Conservation (phyloP, 768 basidiomycete species). For the Lactarius psammicola region DNA sequence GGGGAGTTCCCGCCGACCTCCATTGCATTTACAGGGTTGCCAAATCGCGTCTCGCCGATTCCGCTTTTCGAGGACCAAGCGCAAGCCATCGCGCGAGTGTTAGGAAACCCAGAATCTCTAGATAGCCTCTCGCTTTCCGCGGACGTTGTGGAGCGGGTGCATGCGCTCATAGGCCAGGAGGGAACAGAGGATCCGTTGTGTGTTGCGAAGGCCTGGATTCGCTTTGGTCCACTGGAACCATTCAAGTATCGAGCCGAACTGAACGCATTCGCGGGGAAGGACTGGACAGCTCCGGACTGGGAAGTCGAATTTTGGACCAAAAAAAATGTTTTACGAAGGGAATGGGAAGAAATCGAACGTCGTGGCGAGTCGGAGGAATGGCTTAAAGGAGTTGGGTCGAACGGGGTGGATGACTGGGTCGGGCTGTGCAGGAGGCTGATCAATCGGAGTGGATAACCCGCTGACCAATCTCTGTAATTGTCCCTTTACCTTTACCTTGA, state of each 20-base stretch:
- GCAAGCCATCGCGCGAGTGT: constrained; percentile 55
- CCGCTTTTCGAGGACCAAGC: constrained; percentile 80
- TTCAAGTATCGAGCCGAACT: constrained; percentile 68
- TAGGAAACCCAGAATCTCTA: constrained; percentile 50
- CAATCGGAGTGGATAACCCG: constrained; percentile 33
- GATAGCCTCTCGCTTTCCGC: constrained; percentile 48
- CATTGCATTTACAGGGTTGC: constrained; percentile 67
- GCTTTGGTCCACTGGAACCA: constrained; percentile 51
- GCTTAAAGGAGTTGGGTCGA: constrained; percentile 61
- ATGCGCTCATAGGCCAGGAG: neutral
- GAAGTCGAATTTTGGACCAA: constrained; percentile 50
- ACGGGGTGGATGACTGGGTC: constrained; percentile 61
- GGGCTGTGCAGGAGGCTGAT: constrained; percentile 43
- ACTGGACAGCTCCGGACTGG: constrained; percentile 51
- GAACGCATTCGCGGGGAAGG: constrained; percentile 44
- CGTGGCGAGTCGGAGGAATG: constrained; percentile 57
- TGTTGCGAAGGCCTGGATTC: constrained; percentile 58
- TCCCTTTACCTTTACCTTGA: neutral
- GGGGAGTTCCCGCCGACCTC: constrained; percentile 44
- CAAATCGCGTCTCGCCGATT: constrained; percentile 61
- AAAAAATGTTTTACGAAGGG: constrained; percentile 49
- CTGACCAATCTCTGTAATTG: neutral
- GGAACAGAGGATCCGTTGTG: constrained; percentile 37
- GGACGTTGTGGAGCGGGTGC: constrained; percentile 45
- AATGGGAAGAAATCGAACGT: constrained; percentile 59